Conservation (phyloP, 371 early-diverging fungal species). For the Chytridium lagenaria region DNA sequence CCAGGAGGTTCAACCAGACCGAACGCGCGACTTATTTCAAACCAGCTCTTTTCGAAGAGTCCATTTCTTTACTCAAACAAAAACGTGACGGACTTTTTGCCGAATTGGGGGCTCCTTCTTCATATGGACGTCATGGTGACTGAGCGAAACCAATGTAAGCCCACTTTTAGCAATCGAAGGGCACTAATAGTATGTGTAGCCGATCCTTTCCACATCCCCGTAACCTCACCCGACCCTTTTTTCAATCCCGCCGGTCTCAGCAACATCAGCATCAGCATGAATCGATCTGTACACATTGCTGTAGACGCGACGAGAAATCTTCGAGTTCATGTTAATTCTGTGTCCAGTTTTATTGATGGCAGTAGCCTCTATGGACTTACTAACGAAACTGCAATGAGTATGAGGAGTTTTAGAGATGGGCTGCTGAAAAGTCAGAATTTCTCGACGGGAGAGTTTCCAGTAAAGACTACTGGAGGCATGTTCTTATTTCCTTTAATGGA, state of each 20-base stretch:
- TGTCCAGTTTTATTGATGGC: constrained; percentile 42
- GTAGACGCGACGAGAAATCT: constrained; percentile 4
- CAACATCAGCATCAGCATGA: constrained; percentile 27
- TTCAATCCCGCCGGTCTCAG: constrained; percentile 33
- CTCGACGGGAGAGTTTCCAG: constrained; percentile 34
- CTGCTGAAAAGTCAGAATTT: constrained; percentile 27
- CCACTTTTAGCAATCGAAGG: no score
- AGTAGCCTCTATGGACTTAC: constrained; percentile 42
- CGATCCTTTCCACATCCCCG: constrained; percentile 32
- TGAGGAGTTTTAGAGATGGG: constrained; percentile 31
- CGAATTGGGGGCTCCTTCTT: constrained; percentile 31
- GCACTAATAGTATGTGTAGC: background rate
- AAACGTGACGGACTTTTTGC: constrained; percentile 33
- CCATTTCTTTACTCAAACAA: constrained; percentile 23
- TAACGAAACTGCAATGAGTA: background rate
- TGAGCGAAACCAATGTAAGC: constrained; percentile 27
- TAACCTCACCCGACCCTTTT: constrained; percentile 31
- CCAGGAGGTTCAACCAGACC: constrained; percentile 30
- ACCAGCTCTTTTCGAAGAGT: constrained; percentile 28
- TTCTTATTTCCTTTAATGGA: constrained; percentile 12
- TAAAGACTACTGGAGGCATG: constrained; percentile 16
- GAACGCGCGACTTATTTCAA: constrained; percentile 30
- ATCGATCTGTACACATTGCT: constrained; percentile 13
- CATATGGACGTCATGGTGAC: constrained; percentile 31
- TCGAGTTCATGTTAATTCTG: constrained; percentile 25